Evolutionary conservation across 345 rosid species (phyloP), one percentile per base, ranked within the genome.

Genomic region (Clarkia xantiana): DNA sequence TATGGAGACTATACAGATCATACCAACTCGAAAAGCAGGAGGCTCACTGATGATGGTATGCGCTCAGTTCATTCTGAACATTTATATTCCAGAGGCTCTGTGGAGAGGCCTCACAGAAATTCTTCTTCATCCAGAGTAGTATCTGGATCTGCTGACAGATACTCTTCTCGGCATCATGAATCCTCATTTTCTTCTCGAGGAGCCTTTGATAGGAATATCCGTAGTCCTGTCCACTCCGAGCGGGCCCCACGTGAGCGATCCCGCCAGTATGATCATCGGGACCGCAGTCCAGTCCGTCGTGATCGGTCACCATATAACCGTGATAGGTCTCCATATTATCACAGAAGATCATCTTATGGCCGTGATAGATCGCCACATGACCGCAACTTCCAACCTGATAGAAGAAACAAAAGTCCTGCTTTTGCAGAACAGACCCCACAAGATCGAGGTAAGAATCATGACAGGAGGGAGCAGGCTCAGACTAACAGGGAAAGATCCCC

Each of bases 301-400:
- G 64, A 60, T 40, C 53, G 64, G 48, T 60, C 64, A 46, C 63
- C 63, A 2, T 52, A 45, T 52, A 23, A 41, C 45, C 63, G 52
- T 14, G 63, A 60, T 40, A 60, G 57, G 46, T 60, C 63, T 23
- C 64, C 64, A 0, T 47, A 42, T 40, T 69, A 73, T 39, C 59
- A 48, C 9, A 72, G 74, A 12, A 75, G 36, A 49, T 69, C 69
- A 36, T 67, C 72, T 0, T 59, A 55, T 67, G 52, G 57, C 51
- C 80, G 69, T 41, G 82, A 76, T 52, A 80, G 67, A 65, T 89
- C 98, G 42, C 94, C 98, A 45, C 70, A 71, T 62, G 90, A 76
- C 41, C 71, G 87, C 55, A 71, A 68, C 67, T 84, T 68, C 23
- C 78, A 67, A 60, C 62, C 68, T 69, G 94, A 80, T 62, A 70